Percentiles rank a stretch among this genome's conserved stretches.
Conservation (phyloP, 1,139 yeast species). For the Yamadazyma atlantica region DNA sequence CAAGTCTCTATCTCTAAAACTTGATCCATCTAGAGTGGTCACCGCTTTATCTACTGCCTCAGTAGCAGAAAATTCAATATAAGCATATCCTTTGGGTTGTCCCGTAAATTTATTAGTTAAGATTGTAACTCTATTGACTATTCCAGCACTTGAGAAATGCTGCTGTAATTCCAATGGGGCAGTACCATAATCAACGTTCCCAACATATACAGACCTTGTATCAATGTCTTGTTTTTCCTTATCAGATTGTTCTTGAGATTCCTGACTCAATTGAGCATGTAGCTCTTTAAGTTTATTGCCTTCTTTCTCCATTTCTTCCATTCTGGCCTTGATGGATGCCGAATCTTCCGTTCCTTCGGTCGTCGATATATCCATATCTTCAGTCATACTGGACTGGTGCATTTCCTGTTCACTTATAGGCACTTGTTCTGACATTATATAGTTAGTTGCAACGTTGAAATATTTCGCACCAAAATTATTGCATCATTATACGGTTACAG, state of each 20-base stretch:
- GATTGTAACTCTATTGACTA: conserved; percentile 81
- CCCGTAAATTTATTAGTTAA: conserved; percentile 71
- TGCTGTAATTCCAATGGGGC: conserved; percentile 82
- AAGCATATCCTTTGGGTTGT: conserved; percentile 83
- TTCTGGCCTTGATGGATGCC: conserved; percentile 9
- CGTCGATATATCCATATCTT: conserved; percentile 1
- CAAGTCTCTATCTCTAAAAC: conserved; percentile 65
- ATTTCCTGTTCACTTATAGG: conserved; percentile 10
- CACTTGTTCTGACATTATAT: conserved; percentile 25
- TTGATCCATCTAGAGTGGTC: conserved; percentile 58
- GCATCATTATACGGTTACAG: neutral
- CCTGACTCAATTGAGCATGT: conserved; percentile 18
- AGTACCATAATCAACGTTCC: conserved; percentile 79
- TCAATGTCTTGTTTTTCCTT: conserved; percentile 52
- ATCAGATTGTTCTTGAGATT: conserved; percentile 19
- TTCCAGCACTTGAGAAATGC: conserved; percentile 73
- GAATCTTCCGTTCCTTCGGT: neutral
- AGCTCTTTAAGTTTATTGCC: conserved; percentile 28
- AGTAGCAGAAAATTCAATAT: conserved; percentile 71
- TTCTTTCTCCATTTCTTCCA: conserved; percentile 31
- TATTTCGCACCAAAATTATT: too few relatives aligned
- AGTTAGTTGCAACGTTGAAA: too few relatives aligned
- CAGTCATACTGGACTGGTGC: neutral
- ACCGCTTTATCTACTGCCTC: conserved; percentile 66
- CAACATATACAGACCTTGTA: conserved; percentile 79